phyloP scores from a whole-genome alignment of 2,329 filamentous ascomycete genomes.

The Apiospora malaysiana region DNA sequence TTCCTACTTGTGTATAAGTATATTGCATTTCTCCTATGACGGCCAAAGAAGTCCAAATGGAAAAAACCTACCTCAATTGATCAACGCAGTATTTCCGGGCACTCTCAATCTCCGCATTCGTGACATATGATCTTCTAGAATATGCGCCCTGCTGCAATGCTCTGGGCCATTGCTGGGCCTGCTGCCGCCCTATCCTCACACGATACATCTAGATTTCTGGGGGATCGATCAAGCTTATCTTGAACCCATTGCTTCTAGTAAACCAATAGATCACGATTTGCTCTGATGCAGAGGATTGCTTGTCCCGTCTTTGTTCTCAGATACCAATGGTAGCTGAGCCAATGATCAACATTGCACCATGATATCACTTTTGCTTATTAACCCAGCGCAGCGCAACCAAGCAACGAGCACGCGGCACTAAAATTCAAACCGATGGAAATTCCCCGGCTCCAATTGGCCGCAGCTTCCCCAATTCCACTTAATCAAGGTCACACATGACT shows the following conservation, averaged over 20 bases:
- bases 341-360: not conserved
- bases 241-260: not conserved
- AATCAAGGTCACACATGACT: constrained; percentile 15
- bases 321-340: not conserved
- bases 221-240: not conserved
- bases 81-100: constrained; percentile 60
- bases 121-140: constrained; percentile 49
- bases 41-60: not conserved
- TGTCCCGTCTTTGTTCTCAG: not conserved
- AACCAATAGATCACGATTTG: not conserved
- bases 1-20: constrained; percentile 58
- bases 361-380: constrained; percentile 9
- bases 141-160: not conserved
- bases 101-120: constrained; percentile 57
- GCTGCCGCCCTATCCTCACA: constrained; percentile 20
- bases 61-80: constrained; percentile 53
- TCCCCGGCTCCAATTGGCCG: not conserved
- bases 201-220: constrained; percentile 22
- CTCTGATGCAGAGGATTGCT: not conserved
- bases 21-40: not conserved
- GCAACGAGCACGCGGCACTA: not conserved
- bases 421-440: not conserved
- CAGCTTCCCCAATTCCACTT: constrained; percentile 8
- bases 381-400: not conserved
- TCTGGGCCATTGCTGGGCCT: not conserved